phyloP scores from a whole-genome alignment of 2,329 filamentous ascomycete species.

The Fusarium brevicatenulatum region DNA sequence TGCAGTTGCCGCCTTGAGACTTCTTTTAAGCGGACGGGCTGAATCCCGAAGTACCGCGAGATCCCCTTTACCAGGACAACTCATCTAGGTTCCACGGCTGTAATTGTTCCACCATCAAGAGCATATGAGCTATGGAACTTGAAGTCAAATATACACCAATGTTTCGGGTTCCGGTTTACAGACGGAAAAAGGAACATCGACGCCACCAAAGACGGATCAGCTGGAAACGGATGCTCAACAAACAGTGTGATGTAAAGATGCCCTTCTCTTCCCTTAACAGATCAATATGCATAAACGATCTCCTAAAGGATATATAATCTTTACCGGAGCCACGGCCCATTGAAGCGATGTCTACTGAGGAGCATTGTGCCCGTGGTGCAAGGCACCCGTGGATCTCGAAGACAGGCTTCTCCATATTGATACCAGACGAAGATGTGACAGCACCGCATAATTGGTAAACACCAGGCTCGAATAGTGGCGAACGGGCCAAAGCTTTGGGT shows the following conservation, averaged over 20 bases:
- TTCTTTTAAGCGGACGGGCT: conserved; percentile 25
- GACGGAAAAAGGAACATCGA: not conserved
- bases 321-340: conserved; percentile 7
- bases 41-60: conserved; percentile 34
- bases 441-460: not conserved
- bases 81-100: not conserved
- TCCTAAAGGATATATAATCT: not conserved
- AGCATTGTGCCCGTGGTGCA: not conserved
- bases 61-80: not conserved
- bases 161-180: not conserved
- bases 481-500: not conserved
- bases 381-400: not conserved
- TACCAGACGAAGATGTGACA: not conserved
- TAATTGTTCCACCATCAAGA: not conserved
- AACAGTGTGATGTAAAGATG: not conserved
- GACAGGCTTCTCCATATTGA: not conserved
- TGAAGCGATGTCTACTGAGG: not conserved
- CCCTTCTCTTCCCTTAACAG: not conserved
- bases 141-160: not conserved
- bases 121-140: not conserved
- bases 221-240: not conserved
- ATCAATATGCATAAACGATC: not conserved
- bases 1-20: conserved; percentile 2
- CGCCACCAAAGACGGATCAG: not conserved
- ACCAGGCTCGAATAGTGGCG: not conserved